Base-by-base conservation (phyloP, 805 yeast genomes). In the Lipomyces yamanashiensis region DNA sequence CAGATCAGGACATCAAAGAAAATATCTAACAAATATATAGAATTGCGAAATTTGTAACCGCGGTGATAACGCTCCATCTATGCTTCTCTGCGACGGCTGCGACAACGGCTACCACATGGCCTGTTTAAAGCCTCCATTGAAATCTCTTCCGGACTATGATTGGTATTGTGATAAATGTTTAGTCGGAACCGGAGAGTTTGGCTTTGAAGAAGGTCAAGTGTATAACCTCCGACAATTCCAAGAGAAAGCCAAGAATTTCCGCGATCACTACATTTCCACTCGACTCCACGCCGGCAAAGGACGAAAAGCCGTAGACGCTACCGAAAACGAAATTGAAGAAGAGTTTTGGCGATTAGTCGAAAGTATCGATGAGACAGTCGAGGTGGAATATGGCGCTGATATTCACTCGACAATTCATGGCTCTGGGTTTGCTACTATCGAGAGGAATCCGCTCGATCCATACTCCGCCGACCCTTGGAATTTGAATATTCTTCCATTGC, bases 161-260 rank as follows among this genome's bases (percentile, higher is more conserved):
- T 92, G 97, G 96, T 87, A 82, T 72, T 92, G 98, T 74, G 88
- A 87, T 55, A 83, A 82, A 61, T 92, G 98, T 75, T 78, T 92
- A n/a, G 80, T 88, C 13, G 97, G 96, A 0, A 87, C 90, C 47
- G 93, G 95, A 0, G 92, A 86, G 67, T 92, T 90, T 72, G 96
- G 96, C 0, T 92, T 93, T 74, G 92, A 88, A 67, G 95, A 89
- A 67, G 82, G 86, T 0, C 73, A 78, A 19, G 77, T 78, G 49
- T 87, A 87, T 71, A 78, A 87, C 0, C 75, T 90, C 15, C 74
- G 77, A 0, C 86, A 87, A 61, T 92, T 92, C 74, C 81, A 83
- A 67, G 74, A 81, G 3, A 77, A 83, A 64, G 87, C 90, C 66
- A 74, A 77, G 40, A 77, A 80, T 28, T 86, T 86, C 70, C 80